Percentiles rank a stretch among this genome's conserved stretches.
Evolutionary conservation across 208 protist genomes (phyloP).

Genomic region (Wallacemonas sp.): DNA sequence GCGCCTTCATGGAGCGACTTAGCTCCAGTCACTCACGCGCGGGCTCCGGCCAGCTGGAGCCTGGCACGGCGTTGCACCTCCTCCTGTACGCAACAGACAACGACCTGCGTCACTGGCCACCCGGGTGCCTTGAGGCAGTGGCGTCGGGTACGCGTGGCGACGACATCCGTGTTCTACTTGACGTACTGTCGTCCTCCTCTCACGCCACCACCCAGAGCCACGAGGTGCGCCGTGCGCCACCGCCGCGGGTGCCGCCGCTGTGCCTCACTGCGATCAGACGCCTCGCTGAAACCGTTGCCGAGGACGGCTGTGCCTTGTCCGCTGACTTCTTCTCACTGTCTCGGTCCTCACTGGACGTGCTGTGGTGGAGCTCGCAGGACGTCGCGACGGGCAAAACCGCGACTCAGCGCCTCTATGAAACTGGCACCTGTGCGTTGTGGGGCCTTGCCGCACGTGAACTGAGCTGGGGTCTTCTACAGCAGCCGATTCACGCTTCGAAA

Average conservation of each 20-base stretch:
- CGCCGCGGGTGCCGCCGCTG: not conserved
- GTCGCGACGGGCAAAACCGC: not conserved
- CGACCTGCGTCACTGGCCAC: conserved; percentile 35
- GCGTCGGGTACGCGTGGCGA: conserved; percentile 5
- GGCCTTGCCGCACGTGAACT: conserved; percentile 22
- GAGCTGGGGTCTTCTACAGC: not conserved
- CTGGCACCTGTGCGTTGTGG: conserved; percentile 25
- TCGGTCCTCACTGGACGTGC: not conserved
- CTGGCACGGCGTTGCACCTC: conserved; percentile 21
- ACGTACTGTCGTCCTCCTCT: conserved; percentile 10
- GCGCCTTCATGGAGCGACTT: conserved; percentile 62
- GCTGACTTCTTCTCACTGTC: conserved; percentile 23
- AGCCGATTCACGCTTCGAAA: not conserved
- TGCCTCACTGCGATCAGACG: conserved; percentile 17
- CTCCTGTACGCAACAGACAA: conserved; percentile 31
- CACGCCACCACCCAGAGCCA: not conserved
- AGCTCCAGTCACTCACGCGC: not conserved
- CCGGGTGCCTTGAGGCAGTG: conserved; percentile 22
- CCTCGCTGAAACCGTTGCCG: conserved; percentile 21
- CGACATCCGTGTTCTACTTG: conserved; percentile 17
- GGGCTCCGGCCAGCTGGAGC: not conserved
- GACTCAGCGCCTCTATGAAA: conserved; percentile 26
- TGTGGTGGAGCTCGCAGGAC: conserved; percentile 34
- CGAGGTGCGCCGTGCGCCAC: too few species aligned
- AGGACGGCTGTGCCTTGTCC: conserved; percentile 19